Conservation (phyloP, 306 rosid species). For the Quercus robur region DNA sequence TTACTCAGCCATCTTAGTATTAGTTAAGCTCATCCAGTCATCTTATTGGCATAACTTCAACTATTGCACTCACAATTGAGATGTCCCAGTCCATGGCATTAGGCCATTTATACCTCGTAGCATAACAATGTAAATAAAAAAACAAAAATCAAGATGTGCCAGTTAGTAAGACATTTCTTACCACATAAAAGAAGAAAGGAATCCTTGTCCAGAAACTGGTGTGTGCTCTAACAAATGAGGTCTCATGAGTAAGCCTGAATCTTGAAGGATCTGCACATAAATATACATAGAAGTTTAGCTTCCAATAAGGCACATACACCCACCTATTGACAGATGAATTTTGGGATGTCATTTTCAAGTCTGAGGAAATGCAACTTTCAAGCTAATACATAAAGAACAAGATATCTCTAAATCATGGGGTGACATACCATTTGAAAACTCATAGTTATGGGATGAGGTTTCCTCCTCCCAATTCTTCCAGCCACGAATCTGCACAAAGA, state of each 20-base stretch:
- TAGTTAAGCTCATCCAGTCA: background rate
- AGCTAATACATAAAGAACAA: background rate
- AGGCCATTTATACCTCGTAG: background rate
- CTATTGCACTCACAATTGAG: background rate
- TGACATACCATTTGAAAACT: conserved; percentile 72
- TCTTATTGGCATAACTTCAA: background rate
- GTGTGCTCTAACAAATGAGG: conserved; percentile 88
- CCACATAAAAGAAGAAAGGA: conserved; percentile 71
- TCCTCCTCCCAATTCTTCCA: conserved; percentile 97
- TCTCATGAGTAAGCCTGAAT: conserved; percentile 85
- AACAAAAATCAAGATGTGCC: conserved; percentile 2
- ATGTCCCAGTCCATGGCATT: background rate
- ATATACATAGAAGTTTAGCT: background rate
- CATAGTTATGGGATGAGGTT: conserved; percentile 66
- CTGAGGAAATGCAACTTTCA: background rate
- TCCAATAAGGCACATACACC: background rate
- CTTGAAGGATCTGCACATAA: conserved; percentile 60
- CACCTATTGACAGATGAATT: background rate
- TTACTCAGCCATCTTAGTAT: background rate
- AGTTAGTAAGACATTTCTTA: conserved; percentile 36
- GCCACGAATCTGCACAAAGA: conserved; percentile 70
- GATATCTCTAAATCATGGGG: background rate
- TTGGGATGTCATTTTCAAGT: background rate
- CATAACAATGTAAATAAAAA: background rate
- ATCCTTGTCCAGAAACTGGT: conserved; percentile 67